A percentile compares a stretch with the other conserved stretches of the same genome.
Evolutionary conservation across 805 yeast genomes (phyloP).

Genomic region (Ogataea philodendri): DNA sequence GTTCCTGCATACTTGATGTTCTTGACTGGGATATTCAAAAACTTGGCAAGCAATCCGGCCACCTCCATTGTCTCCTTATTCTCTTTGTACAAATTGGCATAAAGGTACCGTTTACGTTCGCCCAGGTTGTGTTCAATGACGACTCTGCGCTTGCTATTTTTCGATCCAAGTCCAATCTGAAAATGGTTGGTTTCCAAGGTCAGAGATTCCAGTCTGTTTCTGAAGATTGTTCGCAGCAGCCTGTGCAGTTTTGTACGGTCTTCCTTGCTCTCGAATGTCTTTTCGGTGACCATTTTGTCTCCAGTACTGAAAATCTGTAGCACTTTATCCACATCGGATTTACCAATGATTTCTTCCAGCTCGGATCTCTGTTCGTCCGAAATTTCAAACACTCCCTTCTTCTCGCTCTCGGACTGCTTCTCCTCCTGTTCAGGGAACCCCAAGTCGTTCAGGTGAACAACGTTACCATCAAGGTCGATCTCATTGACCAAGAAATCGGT

Average conservation of each 20-base stretch:
- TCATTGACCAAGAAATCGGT: conserved; percentile 95
- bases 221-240: conserved; percentile 68
- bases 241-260: conserved; percentile 79
- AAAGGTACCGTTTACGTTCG: conserved; percentile 62
- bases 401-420: conserved; percentile 34
- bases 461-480: conserved; percentile 63
- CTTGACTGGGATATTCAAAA: conserved; percentile 71
- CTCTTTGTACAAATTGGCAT: conserved; percentile 83
- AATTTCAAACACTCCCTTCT: conserved; percentile 34
- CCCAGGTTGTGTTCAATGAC: conserved; percentile 72
- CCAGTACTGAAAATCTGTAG: conserved; percentile 53
- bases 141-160: conserved; percentile 36
- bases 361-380: conserved; percentile 44
- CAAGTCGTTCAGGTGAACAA: conserved; percentile 70
- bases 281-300: conserved; percentile 53
- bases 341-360: conserved; percentile 56
- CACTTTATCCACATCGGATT: conserved; percentile 54
- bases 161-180: conserved; percentile 50
- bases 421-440: conserved; percentile 49
- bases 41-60: conserved; percentile 67
- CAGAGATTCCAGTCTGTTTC: conserved; percentile 71
- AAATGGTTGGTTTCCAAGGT: conserved; percentile 71
- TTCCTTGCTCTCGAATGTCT: conserved; percentile 61
- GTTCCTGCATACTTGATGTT: conserved; percentile 86
- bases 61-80: conserved; percentile 98